Evolutionary conservation across 345 rosid genomes (phyloP).

Genomic region (Luvunga scandens): DNA sequence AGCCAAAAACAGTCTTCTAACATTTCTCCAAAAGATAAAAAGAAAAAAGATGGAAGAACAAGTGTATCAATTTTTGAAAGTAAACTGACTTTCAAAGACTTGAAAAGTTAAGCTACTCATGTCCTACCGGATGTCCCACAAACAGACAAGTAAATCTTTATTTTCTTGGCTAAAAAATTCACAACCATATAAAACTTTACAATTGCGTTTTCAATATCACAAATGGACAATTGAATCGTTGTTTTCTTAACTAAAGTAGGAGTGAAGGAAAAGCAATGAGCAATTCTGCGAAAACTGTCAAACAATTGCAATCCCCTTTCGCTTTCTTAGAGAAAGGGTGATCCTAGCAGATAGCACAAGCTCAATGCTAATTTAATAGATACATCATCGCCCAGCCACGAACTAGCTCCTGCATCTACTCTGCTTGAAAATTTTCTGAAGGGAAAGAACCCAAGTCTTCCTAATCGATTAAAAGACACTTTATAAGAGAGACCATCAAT

Average conservation of each 20-base stretch:
- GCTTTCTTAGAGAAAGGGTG: not conserved
- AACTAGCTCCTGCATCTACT: not conserved
- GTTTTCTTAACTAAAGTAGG: not conserved
- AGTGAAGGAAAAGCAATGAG: not conserved
- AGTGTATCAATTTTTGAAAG: slow-evolving; percentile 14
- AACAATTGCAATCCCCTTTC: not conserved
- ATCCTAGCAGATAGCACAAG: not conserved
- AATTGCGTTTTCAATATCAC: not conserved
- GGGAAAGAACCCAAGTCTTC: too few species aligned
- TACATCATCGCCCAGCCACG: not conserved
- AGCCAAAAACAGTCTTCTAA: too few species aligned
- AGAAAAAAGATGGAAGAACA: too few species aligned
- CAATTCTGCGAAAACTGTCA: not conserved
- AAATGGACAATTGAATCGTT: not conserved
- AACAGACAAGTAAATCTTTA: not conserved
- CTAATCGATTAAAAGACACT: not conserved
- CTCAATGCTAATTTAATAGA: not conserved
- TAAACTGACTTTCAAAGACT: not conserved
- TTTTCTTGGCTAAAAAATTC: not conserved
- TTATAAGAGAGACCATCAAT: not conserved
- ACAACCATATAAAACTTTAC: not conserved
- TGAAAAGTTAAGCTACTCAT: too few species aligned
- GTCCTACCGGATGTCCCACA: not conserved
- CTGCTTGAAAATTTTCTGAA: not conserved
- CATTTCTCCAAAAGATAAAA: too few species aligned